A percentile compares a stretch with the other conserved stretches of the same genome.
phyloP scores from a whole-genome alignment of 352 stramenopile genomes.

The Pythium grandisporangium region DNA sequence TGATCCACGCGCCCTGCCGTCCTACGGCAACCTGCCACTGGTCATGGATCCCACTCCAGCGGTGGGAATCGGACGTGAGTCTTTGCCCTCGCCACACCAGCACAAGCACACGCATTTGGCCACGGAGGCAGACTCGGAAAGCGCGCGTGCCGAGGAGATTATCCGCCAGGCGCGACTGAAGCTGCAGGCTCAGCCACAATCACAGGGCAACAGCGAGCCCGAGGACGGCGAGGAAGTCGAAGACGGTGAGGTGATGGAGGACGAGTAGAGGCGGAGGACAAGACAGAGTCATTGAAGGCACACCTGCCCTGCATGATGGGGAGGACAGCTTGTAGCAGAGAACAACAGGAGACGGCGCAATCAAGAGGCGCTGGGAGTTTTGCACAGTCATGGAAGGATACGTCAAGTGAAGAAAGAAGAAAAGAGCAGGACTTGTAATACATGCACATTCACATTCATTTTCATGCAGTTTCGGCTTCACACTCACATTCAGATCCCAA shows the following conservation, averaged over 20 bases:
- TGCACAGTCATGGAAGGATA: no score
- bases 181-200: conserved; percentile 20
- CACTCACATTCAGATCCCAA: no score
- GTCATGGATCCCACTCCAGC: background rate
- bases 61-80: conserved; percentile 5
- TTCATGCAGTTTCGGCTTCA: no score
- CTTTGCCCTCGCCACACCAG: no score
- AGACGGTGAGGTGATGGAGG: conserved; percentile 15
- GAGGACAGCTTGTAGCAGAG: no score
- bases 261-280: background rate
- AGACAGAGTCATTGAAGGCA: background rate
- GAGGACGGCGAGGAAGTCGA: conserved; percentile 29
- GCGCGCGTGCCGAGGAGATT: conserved; percentile 31
- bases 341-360: no score
- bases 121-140: background rate
- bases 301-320: no score
- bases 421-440: no score
- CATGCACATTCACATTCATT: no score
- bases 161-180: conserved; percentile 52
- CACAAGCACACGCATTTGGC: conserved; percentile 13
- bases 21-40: conserved; percentile 10
- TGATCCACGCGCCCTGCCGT: conserved; percentile 1
- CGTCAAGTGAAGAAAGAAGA: no score
- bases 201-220: conserved; percentile 21
- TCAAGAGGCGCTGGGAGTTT: no score